Evolutionary conservation across 2,329 filamentous ascomycete species (phyloP), one percentile per base, ranked within the genome.

Genomic region (Arthrobotrys pseudoclavata): DNA sequence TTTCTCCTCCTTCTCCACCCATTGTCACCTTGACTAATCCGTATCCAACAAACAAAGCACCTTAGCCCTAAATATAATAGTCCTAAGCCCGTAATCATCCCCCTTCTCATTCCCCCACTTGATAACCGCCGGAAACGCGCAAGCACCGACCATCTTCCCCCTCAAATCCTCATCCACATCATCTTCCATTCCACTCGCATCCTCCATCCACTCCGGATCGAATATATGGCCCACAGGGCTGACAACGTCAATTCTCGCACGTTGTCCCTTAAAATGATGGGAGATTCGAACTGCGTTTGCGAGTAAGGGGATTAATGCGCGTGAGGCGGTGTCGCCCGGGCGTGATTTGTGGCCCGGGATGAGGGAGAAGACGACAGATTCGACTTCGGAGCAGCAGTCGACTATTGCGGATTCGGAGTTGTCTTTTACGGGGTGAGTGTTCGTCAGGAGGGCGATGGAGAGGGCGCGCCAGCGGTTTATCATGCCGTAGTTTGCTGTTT

Each of bases 121-220:
- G 22, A 79, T 79, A 10, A 79, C 75, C 2, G 75, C 75, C 0
- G 75, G 75, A 40, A 79, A 79, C 2, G 75, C 53, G 42, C 68
- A 72, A 4, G 75, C 75, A n/a, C 75, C 75, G 4, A 79, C 74
- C 75, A 79, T 79, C 63, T 79, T 79, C 1, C 75, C 75, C 20
- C 75, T 62, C 62, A 79, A 24, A 6, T 79, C 75, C 20, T 72
- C 68, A 45, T 79, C 75, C 1, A 69, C 75, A 40, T 79, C 75
- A 24, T 79, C 75, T 45, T 79, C 75, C 24, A 79, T 26, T 3
- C 75, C 75, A 0, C 47, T 60, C 10, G 75, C 75, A 31, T 79
- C 75, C n/a, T 79, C 75, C 75, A 79, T 79, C 75, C 75, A 79
- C 22, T 79, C 75, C 20, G 75, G 69, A 20, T 79, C 75, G 34